Percentiles rank a stretch among this genome's conserved stretches.
Evolutionary conservation across 2,329 filamentous ascomycete species (phyloP).

Genomic region (Colletotrichum simmondsii): DNA sequence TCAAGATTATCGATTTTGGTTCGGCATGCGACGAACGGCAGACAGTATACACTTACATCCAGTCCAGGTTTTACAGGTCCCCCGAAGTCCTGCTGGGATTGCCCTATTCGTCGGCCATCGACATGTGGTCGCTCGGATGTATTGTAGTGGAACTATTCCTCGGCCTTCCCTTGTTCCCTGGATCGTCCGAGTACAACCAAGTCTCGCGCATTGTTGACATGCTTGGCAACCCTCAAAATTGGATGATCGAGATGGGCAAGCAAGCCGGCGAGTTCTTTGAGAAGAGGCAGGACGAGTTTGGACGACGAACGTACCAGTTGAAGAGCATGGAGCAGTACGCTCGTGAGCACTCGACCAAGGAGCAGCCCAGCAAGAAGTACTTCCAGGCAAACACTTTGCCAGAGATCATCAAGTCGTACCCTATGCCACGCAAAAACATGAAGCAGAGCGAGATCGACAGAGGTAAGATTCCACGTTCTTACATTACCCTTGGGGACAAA

Average conservation of each 20-base stretch:
- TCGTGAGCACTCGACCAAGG: conserved; percentile 93
- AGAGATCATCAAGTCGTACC: conserved; percentile 97
- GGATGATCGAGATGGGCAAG: conserved; percentile 99
- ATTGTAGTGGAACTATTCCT: conserved; percentile 98
- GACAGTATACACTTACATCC: conserved; percentile 99
- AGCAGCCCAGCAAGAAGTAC: conserved; percentile 99
- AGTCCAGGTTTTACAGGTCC: conserved; percentile 97
- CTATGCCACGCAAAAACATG: conserved; percentile 99
- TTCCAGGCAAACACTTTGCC: conserved; percentile 94
- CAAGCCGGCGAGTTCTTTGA: conserved; percentile 98
- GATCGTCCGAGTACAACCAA: conserved; percentile 98
- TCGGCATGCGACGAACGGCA: conserved; percentile 98
- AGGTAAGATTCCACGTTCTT: conserved; percentile 65
- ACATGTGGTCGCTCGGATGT: conserved; percentile 99
- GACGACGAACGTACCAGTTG: conserved; percentile 87
- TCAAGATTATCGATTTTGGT: conserved; percentile 99
- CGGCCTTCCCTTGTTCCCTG: conserved; percentile 92
- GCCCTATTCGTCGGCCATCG: conserved; percentile 97
- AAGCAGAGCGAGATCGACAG: conserved; percentile 95
- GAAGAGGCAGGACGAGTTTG: conserved; percentile 90
- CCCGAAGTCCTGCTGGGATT: conserved; percentile 95
- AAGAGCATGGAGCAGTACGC: conserved; percentile 99
- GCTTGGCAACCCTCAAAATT: conserved; percentile 94
- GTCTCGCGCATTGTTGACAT: conserved; percentile 98
- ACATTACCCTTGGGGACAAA: background rate